Base-by-base conservation (phyloP, 495 filamentous ascomycete species). In the Penicillium daleae region DNA sequence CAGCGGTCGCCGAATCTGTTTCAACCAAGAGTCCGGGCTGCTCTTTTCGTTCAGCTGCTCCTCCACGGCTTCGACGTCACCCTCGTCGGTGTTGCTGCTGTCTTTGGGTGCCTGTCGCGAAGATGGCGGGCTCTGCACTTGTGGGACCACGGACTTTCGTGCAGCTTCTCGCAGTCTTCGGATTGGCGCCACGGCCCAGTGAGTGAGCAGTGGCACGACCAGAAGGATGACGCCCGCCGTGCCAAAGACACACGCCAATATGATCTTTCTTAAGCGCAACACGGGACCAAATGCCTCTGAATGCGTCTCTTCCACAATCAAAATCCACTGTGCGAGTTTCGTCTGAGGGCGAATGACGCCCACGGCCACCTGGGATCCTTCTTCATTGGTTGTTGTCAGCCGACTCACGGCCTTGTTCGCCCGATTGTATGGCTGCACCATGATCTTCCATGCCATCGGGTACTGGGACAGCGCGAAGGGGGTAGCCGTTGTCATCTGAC, bases 231-330 rank as follows among this genome's bases (percentile, higher is more conserved):
- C 77, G 4, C 88, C 93, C 19, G 87, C 82, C 0, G 92, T 94
- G 0, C 89, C 91, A 67, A 97, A 96, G 1, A 96, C 90, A 56
- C 91, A 96, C 2, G 84, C 90, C 3, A 97, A 74, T 6, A 97
- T 82, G 46, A 97, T 89, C 50, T 87, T 87, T 31, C 90, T 84
- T 24, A 97, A 80, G 21, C 85, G 84, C 37, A 80, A 65, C 32
- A 97, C 92, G 1, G 92, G 89, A n/a, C 80, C 80, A 74, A 86
- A 90, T 8, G 92, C 92, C 68, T 97, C 92, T 37, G 71, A 65
- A 51, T 84, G 83, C 13, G 86, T 81, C 72, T 94, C 88, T 68
- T 97, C 93, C 12, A 96, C 84, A 3, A 97, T 64, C 9, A 97
- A 78, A 19, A 89, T 85, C 93, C 93, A 97, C 60, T 92, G 83